Evolutionary conservation across 75 land plant species (phyloP).

Genomic region (Picea glauca): DNA sequence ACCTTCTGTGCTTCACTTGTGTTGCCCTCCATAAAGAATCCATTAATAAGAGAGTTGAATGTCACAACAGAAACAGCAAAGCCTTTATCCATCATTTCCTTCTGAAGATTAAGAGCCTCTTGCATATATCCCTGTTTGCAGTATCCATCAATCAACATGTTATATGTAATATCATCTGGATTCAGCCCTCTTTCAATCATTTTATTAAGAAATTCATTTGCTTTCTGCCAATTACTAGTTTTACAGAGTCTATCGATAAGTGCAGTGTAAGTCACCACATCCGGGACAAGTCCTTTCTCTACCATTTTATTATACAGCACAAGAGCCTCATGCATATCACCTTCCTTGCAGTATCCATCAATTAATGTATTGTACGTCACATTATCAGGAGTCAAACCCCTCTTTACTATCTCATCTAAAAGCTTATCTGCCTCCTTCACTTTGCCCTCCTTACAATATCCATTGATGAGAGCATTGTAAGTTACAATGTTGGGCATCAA

Average conservation of each 20-base stretch:
- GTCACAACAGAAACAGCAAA: slow-evolving; percentile 50
- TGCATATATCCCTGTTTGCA: slow-evolving; percentile 46
- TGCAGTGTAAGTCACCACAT: slow-evolving; percentile 72
- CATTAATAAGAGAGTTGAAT: slow-evolving; percentile 68
- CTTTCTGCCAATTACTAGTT: slow-evolving; percentile 39
- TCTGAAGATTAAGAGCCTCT: slow-evolving; percentile 35
- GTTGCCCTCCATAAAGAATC: slow-evolving; percentile 44
- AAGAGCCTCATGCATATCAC: slow-evolving; percentile 60
- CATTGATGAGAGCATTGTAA: slow-evolving; percentile 61
- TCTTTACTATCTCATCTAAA: slow-evolving; percentile 39
- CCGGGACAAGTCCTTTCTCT: slow-evolving; percentile 54
- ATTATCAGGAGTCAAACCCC: slow-evolving; percentile 50
- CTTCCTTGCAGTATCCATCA: slow-evolving; percentile 64
- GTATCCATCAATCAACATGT: slow-evolving; percentile 64
- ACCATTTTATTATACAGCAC: slow-evolving; percentile 63
- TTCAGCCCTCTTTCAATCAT: slow-evolving; percentile 52
- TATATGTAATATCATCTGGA: slow-evolving; percentile 63
- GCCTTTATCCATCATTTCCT: slow-evolving; percentile 51
- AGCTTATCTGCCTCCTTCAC: slow-evolving; percentile 41
- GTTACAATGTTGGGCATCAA: slow-evolving; percentile 56
- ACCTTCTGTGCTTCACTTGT: slow-evolving; percentile 46
- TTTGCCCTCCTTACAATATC: slow-evolving; percentile 56
- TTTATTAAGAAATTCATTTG: slow-evolving; percentile 45
- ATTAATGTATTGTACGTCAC: slow-evolving; percentile 65
- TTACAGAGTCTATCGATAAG: slow-evolving; percentile 61